A percentile compares a stretch with the other conserved stretches of the same genome.
These are phyloP conservation scores for Fusarium decemcellulare DNA, from an alignment of 2,329 filamentous ascomycete genomes.

Conservation along the genomic window DNA sequence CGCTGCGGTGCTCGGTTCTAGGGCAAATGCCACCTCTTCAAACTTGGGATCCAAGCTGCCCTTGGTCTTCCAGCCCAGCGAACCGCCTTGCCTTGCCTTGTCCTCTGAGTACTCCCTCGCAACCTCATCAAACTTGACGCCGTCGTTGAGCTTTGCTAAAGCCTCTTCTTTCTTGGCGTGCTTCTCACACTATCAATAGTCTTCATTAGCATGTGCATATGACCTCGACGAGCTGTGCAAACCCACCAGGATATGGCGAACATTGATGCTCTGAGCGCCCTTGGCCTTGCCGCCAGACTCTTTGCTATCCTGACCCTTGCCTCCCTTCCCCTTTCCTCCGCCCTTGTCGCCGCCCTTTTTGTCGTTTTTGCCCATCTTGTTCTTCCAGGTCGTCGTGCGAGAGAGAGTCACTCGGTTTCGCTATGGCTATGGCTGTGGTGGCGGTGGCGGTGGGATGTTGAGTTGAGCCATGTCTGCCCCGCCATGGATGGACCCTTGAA, in stretches of 20 bases:
- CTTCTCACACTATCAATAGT: constrained; percentile 73
- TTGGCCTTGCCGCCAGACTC: constrained; percentile 57
- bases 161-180: constrained; percentile 85
- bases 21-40: constrained; percentile 78
- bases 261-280: constrained; percentile 79
- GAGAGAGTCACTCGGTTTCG: constrained; percentile 13
- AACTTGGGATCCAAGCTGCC: constrained; percentile 78
- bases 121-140: constrained; percentile 81
- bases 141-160: constrained; percentile 74
- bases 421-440: constrained; percentile 8
- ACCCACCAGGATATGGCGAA: constrained; percentile 77
- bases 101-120: constrained; percentile 82
- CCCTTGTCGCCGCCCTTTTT: constrained; percentile 59
- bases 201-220: constrained; percentile 17
- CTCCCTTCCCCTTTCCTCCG: constrained; percentile 42
- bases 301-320: constrained; percentile 44
- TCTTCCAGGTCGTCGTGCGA: constrained; percentile 10
- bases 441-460: constrained; percentile 31
- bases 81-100: constrained; percentile 80
- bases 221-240: constrained; percentile 19
- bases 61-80: constrained; percentile 80
- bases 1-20: constrained; percentile 75
- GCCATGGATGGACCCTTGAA: constrained; percentile 35
- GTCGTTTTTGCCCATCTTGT: constrained; percentile 57
- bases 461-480: constrained; percentile 25